Base-by-base conservation (phyloP, 163 green algal species). In the Scenedesmus sp. region DNA sequence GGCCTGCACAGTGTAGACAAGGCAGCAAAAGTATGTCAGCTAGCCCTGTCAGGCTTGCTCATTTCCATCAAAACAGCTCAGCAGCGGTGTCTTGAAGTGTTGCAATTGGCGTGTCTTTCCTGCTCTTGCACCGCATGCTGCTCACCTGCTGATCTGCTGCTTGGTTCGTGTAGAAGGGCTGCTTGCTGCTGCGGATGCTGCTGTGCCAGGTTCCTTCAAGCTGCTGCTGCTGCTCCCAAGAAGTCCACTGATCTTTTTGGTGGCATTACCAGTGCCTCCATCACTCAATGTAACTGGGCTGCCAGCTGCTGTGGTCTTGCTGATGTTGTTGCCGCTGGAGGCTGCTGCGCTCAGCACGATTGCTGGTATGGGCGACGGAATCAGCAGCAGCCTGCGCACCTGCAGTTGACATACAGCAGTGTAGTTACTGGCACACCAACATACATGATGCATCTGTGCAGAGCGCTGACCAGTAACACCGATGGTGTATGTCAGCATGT, bases 341-440 rank as follows among this genome's bases (percentile, higher is more conserved):
- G 15, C 59, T 64, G 57, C 52, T 46, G 59, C 34, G 26, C 56
- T 52, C 26, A 79, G 70, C 70, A 79, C 70, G 13, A 79, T 46
- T 7, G 76, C 57, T 74, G 87, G 12, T 20, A 86, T 77, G 15
- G 23, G n/a, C 0, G 87, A 91, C 6, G 87, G 74, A 54, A 92
- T 56, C 59, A 92, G 26, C 56, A 92, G 77, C 88, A 92, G 55
- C 79, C 88, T 18, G 12, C 88, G 59, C 1, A 84, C 86, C 73
- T 84, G 67, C 67, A 59, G 3, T n/a, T n/a, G 26, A 1, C 12
- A 52, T 10, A 88, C n/a, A 26, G 9, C 8, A 34, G 8, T 77
- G 83, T n/a, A 46, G 54, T 56, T 26, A 23, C 82, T 34, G 82
- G n/a, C 12, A 60, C 82, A 66, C 8, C 66, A 60, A 46, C 64